phyloP scores from a whole-genome alignment of 1,284 basidiomycete genomes.

The Austroboletus niveus region DNA sequence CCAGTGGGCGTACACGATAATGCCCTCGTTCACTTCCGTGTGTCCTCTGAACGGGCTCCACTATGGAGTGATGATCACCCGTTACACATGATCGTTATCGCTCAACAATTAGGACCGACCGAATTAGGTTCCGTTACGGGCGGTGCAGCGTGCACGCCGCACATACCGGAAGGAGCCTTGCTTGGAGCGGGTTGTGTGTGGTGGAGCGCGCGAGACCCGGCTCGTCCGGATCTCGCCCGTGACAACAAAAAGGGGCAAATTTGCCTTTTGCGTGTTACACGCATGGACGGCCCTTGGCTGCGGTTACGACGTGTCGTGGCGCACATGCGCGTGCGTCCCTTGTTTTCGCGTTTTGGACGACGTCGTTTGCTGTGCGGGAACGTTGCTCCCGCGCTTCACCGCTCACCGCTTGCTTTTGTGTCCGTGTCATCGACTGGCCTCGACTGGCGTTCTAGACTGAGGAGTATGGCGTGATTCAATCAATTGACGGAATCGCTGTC shows the following conservation, averaged over 20 bases:
- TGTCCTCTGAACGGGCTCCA: conserved; percentile 18
- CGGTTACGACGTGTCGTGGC: conserved; percentile 24
- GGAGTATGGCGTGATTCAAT: not conserved
- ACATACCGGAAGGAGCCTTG: conserved; percentile 4
- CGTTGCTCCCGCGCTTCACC: conserved; percentile 1
- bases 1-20: not conserved
- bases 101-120: conserved; percentile 19
- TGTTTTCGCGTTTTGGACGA: conserved; percentile 1
- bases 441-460: not conserved
- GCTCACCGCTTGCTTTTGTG: not conserved
- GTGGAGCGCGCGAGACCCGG: conserved; percentile 7
- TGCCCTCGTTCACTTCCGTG: conserved; percentile 16
- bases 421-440: not conserved
- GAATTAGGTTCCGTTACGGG: conserved; percentile 19
- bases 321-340: conserved; percentile 15
- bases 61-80: conserved; percentile 11
- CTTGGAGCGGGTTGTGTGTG: not conserved
- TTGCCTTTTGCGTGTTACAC: conserved; percentile 26
- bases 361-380: conserved; percentile 11
- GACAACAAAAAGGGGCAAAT: conserved; percentile 11
- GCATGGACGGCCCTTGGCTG: conserved; percentile 20
- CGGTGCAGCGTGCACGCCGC: conserved; percentile 9
- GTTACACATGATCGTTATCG: conserved; percentile 21
- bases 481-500: no score
- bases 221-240: conserved; percentile 21